Percentiles rank a stretch among this genome's conserved stretches.
phyloP scores from a whole-genome alignment of 805 yeast genomes.

The Starmerella sirachaensis region DNA sequence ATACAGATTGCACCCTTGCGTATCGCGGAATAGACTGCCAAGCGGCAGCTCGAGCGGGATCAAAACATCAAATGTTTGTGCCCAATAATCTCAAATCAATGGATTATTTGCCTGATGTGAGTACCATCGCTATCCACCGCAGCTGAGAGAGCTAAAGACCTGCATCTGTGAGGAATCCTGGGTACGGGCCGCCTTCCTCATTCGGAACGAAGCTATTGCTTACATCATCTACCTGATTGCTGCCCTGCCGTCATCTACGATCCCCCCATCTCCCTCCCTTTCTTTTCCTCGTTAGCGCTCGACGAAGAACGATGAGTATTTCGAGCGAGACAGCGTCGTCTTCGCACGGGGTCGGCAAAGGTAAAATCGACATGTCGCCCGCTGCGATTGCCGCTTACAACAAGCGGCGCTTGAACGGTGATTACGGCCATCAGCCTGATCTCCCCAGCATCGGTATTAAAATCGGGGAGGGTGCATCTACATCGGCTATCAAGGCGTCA shows the following conservation, averaged over 20 bases:
- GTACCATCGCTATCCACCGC: too few relatives aligned
- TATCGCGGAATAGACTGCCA: too few relatives aligned
- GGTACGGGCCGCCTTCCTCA: too few relatives aligned
- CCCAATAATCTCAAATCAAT: too few relatives aligned
- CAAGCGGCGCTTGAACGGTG: constrained; percentile 28
- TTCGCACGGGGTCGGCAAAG: constrained; percentile 9
- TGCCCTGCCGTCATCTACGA: constrained; percentile 1
- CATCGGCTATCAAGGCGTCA: constrained; percentile 29
- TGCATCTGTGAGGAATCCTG: too few relatives aligned
- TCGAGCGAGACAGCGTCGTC: constrained; percentile 11
- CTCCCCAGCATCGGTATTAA: constrained; percentile 31
- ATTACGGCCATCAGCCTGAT: constrained; percentile 27
- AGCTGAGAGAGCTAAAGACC: too few relatives aligned
- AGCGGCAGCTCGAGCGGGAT: too few relatives aligned
- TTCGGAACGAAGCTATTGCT: constrained; percentile 2
- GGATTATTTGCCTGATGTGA: too few relatives aligned
- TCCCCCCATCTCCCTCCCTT: not conserved
- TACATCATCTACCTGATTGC: constrained; percentile 7
- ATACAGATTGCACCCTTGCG: too few relatives aligned
- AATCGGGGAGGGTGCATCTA: constrained; percentile 22
- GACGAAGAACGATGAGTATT: constrained; percentile 10
- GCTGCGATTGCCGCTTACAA: constrained; percentile 28
- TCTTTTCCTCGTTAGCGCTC: not conserved
- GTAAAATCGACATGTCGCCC: constrained; percentile 11
- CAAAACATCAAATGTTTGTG: too few relatives aligned